These are phyloP conservation scores for Ormosia emarginata DNA, from an alignment of 306 rosid species.

Conservation along the genomic window DNA sequence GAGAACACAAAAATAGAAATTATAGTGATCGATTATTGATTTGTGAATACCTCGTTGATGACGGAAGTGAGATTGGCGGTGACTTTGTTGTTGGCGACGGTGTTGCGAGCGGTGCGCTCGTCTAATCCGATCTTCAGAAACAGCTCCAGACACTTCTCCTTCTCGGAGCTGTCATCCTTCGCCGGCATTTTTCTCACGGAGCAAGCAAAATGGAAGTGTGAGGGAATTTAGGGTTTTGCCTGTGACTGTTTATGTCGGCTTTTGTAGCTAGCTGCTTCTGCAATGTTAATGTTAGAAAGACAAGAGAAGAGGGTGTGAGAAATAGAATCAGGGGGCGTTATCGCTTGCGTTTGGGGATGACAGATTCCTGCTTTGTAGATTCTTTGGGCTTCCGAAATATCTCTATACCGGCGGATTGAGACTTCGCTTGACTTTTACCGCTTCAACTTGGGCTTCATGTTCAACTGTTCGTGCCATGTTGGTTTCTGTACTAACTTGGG, in stretches of 20 bases:
- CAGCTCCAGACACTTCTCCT: slow-evolving; percentile 69
- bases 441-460: slow-evolving; percentile 13
- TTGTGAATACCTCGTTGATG: slow-evolving; percentile 57
- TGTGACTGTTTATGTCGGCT: background rate
- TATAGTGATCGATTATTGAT: background rate
- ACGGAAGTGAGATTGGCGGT: slow-evolving; percentile 79
- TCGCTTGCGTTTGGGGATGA: background rate
- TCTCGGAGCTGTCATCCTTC: slow-evolving; percentile 56
- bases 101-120: slow-evolving; percentile 84
- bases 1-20: background rate
- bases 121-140: slow-evolving; percentile 73
- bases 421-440: background rate
- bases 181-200: slow-evolving; percentile 40
- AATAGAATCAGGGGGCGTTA: background rate
- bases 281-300: background rate
- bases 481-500: background rate
- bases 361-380: background rate
- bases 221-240: slow-evolving; percentile 24
- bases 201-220: background rate
- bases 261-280: background rate
- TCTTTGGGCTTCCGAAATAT: background rate
- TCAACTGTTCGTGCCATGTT: background rate
- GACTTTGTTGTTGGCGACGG: slow-evolving; percentile 85
- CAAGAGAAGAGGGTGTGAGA: background rate
- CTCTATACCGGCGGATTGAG: background rate